These are phyloP conservation scores for Epichloe hybrida DNA, from an alignment of 2,329 filamentous ascomycete genomes.

Conservation along the genomic window DNA sequence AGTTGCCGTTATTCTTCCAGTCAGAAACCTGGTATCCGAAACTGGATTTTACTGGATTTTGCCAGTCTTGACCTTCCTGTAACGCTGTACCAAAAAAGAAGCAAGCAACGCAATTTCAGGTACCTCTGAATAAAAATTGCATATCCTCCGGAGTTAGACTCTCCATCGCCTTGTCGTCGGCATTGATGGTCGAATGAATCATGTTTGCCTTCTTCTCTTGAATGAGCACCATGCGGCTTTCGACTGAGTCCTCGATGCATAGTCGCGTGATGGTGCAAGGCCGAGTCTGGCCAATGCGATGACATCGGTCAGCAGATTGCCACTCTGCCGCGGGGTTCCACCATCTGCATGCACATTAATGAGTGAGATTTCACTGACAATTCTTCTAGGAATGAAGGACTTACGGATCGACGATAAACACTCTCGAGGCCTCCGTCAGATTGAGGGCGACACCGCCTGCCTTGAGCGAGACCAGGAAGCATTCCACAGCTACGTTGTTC, in stretches of 20 bases:
- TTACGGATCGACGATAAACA: constrained; percentile 93
- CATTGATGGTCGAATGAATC: constrained; percentile 95
- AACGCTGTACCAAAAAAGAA: background rate
- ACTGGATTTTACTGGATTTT: no score
- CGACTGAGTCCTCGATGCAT: constrained; percentile 93
- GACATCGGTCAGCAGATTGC: constrained; percentile 89
- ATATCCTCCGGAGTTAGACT: constrained; percentile 83
- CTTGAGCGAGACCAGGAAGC: constrained; percentile 91
- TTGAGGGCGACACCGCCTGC: constrained; percentile 93
- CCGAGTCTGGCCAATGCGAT: constrained; percentile 88
- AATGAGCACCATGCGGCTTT: constrained; percentile 85
- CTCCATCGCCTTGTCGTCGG: constrained; percentile 80
- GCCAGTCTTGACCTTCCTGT: no score
- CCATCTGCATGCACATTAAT: constrained; percentile 43
- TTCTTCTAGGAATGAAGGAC: constrained; percentile 22
- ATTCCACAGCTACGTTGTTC: constrained; percentile 86
- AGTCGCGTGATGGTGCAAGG: constrained; percentile 90
- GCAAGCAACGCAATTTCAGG: background rate
- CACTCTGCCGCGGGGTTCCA: constrained; percentile 99
- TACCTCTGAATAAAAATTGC: constrained; percentile 92
- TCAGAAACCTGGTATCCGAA: background rate
- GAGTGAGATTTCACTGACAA: no score
- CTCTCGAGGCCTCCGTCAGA: constrained; percentile 82
- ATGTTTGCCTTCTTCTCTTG: constrained; percentile 99
- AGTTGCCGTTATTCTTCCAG: background rate